These are phyloP conservation scores for Backusella macrospora DNA, from an alignment of 192 early-diverging fungal species.

Conservation along the genomic window DNA sequence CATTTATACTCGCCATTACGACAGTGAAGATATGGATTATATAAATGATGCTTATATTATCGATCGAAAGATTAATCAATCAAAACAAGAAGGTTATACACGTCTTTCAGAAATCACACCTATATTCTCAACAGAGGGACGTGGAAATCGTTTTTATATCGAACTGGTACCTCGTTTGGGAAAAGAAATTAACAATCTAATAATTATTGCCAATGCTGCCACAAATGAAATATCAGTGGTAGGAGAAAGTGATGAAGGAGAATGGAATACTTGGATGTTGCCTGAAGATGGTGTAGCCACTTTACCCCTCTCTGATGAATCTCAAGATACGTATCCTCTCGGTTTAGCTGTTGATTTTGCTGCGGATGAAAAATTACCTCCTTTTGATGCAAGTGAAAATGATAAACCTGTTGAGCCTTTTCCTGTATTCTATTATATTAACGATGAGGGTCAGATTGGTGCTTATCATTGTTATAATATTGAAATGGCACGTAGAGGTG, in stretches of 20 bases:
- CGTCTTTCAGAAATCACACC: constrained; percentile 61
- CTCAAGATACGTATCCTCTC: constrained; percentile 66
- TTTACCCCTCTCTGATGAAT: constrained; percentile 61
- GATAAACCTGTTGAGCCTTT: constrained; percentile 54
- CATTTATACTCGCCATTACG: constrained; percentile 56
- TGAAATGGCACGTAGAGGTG: constrained; percentile 46
- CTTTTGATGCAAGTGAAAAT: constrained; percentile 55
- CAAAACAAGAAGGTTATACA: constrained; percentile 48
- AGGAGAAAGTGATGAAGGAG: constrained; percentile 43
- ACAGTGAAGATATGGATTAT: constrained; percentile 30
- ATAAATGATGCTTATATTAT: constrained; percentile 62
- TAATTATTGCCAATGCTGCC: constrained; percentile 45
- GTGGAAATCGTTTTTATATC: constrained; percentile 61
- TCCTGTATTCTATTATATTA: constrained; percentile 76
- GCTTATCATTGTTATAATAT: constrained; percentile 71
- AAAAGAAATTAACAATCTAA: constrained; percentile 39
- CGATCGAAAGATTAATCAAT: constrained; percentile 47
- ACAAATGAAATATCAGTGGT: constrained; percentile 54
- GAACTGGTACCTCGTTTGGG: constrained; percentile 62
- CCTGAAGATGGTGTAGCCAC: constrained; percentile 54
- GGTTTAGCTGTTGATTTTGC: constrained; percentile 81
- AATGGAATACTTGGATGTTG: constrained; percentile 74
- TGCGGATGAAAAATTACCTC: constrained; percentile 52
- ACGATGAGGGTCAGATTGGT: constrained; percentile 61
- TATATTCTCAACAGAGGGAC: constrained; percentile 50